Evolutionary conservation across 2,329 filamentous ascomycete species (phyloP).

Genomic region (Xylariaceae sp.): DNA sequence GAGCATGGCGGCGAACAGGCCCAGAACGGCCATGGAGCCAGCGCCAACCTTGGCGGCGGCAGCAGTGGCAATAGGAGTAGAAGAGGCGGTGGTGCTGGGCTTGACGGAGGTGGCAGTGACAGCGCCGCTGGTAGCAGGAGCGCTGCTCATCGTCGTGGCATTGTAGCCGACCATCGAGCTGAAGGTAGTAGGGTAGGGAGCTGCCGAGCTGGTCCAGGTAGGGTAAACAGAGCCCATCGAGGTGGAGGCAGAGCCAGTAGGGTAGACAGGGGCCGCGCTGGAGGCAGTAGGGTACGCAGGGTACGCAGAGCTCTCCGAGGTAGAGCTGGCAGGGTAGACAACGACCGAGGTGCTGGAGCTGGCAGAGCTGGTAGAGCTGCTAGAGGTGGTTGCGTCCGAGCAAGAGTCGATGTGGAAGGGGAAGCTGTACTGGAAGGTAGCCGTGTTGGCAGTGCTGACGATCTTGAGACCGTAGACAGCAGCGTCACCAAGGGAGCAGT

Average conservation of each 20-base stretch:
- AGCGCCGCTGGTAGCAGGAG: slow-evolving; percentile 3
- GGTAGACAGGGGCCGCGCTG: not conserved
- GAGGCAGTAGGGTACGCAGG: not conserved
- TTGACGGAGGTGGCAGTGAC: slow-evolving; percentile 7
- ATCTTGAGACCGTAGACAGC: slow-evolving; percentile 56
- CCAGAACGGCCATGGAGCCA: slow-evolving; percentile 35
- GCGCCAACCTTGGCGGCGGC: slow-evolving; percentile 31
- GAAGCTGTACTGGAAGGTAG: slow-evolving; percentile 58
- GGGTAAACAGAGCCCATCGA: no score
- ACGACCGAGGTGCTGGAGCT: slow-evolving; percentile 8
- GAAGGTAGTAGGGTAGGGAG: slow-evolving; percentile 2
- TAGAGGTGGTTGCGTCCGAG: slow-evolving; percentile 8
- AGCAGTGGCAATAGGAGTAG: slow-evolving; percentile 18
- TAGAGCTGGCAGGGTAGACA: not conserved
- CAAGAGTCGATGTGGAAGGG: slow-evolving; percentile 50
- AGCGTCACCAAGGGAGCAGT: slow-evolving; percentile 37
- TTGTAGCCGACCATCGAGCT: slow-evolving; percentile 2
- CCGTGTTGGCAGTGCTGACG: slow-evolving; percentile 40
- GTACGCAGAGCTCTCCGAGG: not conserved
- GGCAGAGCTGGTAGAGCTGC: slow-evolving; percentile 1
- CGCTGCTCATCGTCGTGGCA: slow-evolving; percentile 18
- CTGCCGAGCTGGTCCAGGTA: no score
- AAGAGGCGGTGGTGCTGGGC: slow-evolving; percentile 14
- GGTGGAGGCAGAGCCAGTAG: no score
- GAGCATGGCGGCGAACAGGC: slow-evolving; percentile 31